phyloP scores from a whole-genome alignment of 768 basidiomycete species.

The Ramaria sp. region DNA sequence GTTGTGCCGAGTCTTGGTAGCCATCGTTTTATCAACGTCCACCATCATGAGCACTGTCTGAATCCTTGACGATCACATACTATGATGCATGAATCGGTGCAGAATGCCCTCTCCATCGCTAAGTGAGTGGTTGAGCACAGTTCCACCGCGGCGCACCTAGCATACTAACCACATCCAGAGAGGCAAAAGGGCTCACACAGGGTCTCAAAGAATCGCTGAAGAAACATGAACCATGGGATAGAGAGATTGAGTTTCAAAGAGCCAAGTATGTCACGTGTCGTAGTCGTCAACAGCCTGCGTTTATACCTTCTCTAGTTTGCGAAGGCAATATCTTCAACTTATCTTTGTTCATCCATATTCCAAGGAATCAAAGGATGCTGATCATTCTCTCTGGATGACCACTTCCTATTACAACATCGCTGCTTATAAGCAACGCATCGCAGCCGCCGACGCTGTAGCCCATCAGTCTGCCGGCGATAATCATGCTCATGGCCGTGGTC shows the following conservation, averaged over 20 bases:
- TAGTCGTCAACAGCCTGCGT: not conserved
- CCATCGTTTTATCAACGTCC: not conserved
- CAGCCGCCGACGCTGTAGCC: conserved; percentile 41
- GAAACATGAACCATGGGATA: conserved; percentile 68
- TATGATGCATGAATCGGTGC: conserved; percentile 3
- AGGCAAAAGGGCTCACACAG: conserved; percentile 68
- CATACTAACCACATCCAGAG: conserved; percentile 30
- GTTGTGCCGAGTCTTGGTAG: not conserved
- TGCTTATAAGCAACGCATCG: conserved; percentile 67
- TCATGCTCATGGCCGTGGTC: conserved; percentile 4
- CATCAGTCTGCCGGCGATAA: not conserved
- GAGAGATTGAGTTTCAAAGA: conserved; percentile 76
- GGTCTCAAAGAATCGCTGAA: conserved; percentile 67
- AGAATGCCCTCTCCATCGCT: conserved; percentile 23
- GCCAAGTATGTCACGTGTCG: conserved; percentile 52
- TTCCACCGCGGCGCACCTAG: conserved; percentile 2
- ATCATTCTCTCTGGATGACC: conserved; percentile 86
- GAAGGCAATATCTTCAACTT: conserved; percentile 57
- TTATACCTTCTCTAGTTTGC: conserved; percentile 35
- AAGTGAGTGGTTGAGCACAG: conserved; percentile 19
- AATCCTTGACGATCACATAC: not conserved
- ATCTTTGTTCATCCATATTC: conserved; percentile 60
- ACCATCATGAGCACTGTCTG: not conserved
- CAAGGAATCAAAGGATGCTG: conserved; percentile 66
- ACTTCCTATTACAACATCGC: conserved; percentile 82